These are phyloP conservation scores for Dactylellina cionopaga DNA, from an alignment of 2,329 filamentous ascomycete genomes.

Conservation along the genomic window DNA sequence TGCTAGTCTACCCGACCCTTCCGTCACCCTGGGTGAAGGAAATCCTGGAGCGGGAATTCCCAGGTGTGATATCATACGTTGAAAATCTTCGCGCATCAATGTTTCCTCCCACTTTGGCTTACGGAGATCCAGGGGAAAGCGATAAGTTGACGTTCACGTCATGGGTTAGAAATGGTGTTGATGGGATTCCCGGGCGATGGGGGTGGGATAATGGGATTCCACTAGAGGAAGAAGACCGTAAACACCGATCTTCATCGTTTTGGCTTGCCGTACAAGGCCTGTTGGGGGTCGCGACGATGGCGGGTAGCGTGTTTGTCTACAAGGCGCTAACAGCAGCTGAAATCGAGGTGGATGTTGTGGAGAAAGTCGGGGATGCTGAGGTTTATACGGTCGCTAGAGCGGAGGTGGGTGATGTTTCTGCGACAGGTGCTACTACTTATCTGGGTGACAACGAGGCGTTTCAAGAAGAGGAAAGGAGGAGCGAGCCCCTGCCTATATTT, in stretches of 20 bases:
- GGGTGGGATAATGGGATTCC: slow-evolving; percentile 17
- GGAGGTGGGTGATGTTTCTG: not conserved
- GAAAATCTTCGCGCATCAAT: slow-evolving; percentile 58
- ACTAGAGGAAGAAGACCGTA: slow-evolving; percentile 15
- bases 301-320: slow-evolving; percentile 25
- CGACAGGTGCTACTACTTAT: not conserved
- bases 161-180: slow-evolving; percentile 12
- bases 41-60: slow-evolving; percentile 66
- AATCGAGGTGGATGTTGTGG: slow-evolving; percentile 24
- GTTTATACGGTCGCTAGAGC: slow-evolving; percentile 15
- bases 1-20: slow-evolving; percentile 74
- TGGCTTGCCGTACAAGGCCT: slow-evolving; percentile 25
- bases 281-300: slow-evolving; percentile 12
- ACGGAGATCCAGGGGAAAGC: not conserved
- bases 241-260: slow-evolving; percentile 6
- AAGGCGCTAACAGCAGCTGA: slow-evolving; percentile 3
- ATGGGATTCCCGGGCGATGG: slow-evolving; percentile 1
- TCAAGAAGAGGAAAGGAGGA: not conserved
- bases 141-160: slow-evolving; percentile 17
- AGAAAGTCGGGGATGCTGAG: slow-evolving; percentile 9
- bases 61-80: slow-evolving; percentile 63
- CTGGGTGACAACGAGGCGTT: not conserved
- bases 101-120: not conserved
- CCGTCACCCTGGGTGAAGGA: slow-evolving; percentile 72
- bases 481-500: slow-evolving; percentile 34